Percentiles rank a stretch among this genome's conserved stretches.
Conservation (phyloP, 208 protist species). For the Porcisia hertigi region DNA sequence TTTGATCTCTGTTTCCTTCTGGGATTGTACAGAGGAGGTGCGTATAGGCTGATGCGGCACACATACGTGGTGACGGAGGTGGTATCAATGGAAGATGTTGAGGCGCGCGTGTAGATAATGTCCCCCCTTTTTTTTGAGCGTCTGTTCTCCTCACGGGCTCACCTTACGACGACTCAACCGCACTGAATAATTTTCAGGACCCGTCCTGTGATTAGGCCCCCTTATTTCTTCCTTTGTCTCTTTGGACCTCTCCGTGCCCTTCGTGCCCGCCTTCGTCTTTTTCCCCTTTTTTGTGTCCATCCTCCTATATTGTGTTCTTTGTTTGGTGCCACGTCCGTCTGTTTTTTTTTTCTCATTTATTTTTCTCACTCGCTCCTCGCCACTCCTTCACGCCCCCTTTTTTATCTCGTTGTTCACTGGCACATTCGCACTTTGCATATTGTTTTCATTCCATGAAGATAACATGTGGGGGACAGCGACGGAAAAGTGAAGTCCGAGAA, state of each 20-base stretch:
- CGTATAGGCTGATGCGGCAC: not conserved
- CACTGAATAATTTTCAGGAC: not conserved
- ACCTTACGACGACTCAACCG: not conserved
- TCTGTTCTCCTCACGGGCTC: not conserved
- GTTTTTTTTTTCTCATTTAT: not conserved
- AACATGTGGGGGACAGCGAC: not conserved
- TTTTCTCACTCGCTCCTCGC: not conserved
- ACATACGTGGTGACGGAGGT: not conserved
- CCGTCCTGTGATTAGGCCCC: not conserved
- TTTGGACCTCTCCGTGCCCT: not conserved
- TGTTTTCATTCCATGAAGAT: not conserved
- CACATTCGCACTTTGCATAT: not conserved
- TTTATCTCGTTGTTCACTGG: not conserved
- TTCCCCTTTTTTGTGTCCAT: not conserved
- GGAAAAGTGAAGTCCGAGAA: not conserved
- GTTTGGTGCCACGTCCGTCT: not conserved
- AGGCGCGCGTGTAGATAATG: not conserved
- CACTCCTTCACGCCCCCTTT: not conserved
- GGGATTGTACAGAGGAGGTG: conserved; percentile 3
- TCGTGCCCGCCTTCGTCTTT: not conserved
- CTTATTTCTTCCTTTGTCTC: not conserved
- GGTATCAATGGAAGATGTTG: not conserved
- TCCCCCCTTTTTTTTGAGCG: not conserved
- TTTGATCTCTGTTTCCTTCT: conserved; percentile 11
- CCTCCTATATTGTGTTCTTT: not conserved